Percentiles rank a stretch among this genome's conserved stretches.
Evolutionary conservation across 768 basidiomycete genomes (phyloP).

Genomic region (Calocybe indica): DNA sequence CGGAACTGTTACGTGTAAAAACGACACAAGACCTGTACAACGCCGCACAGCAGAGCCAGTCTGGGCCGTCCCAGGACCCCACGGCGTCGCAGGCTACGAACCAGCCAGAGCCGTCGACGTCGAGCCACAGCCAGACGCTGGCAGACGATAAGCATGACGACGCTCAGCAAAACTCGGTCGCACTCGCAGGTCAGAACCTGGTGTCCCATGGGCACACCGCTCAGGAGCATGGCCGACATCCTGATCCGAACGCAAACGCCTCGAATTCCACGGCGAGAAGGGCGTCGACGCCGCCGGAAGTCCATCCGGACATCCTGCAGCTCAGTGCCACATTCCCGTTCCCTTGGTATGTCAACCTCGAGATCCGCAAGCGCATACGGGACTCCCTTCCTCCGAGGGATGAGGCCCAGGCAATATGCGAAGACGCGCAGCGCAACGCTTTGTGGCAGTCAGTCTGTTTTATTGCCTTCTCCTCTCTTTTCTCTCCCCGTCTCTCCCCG

Average conservation of each 20-base stretch:
- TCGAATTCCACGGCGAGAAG: conserved; percentile 7
- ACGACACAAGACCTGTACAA: conserved; percentile 62
- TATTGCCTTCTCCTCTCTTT: conserved; percentile 3
- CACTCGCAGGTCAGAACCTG: too few species aligned
- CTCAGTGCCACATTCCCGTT: conserved; percentile 68
- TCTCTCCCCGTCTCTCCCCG: background rate
- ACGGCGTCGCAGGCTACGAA: conserved; percentile 5
- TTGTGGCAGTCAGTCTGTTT: conserved; percentile 60
- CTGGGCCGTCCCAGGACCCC: conserved; percentile 1
- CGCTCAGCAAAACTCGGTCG: too few species aligned
- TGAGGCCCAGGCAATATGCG: conserved; percentile 55
- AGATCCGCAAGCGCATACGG: conserved; percentile 57
- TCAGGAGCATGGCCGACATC: too few species aligned
- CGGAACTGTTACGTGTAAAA: conserved; percentile 59
- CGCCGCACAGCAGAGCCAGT: conserved; percentile 17
- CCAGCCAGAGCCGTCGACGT: conserved; percentile 7
- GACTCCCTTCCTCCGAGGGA: conserved; percentile 53
- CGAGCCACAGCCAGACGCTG: conserved; percentile 1
- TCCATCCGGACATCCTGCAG: conserved; percentile 44
- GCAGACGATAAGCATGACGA: background rate
- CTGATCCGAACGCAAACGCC: too few species aligned
- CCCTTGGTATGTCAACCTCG: conserved; percentile 59
- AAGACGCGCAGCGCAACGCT: conserved; percentile 60
- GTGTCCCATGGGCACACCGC: too few species aligned
- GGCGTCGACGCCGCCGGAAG: conserved; percentile 27